A percentile compares a stretch with the other conserved stretches of the same genome.
phyloP scores from a whole-genome alignment of 2,329 filamentous ascomycete genomes.

The Pseudogymnoascus sp. region DNA sequence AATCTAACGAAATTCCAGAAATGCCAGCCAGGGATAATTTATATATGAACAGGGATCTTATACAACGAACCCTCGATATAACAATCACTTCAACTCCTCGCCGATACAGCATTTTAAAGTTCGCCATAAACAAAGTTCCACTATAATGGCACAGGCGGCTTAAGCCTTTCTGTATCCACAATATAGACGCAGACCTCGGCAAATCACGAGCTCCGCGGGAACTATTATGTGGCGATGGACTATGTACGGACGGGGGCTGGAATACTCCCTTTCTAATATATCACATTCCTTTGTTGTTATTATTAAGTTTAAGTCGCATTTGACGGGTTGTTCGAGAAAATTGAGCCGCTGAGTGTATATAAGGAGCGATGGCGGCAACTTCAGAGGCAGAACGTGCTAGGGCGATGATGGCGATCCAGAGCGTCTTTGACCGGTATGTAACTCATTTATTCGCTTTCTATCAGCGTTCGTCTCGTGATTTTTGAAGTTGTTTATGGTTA shows the following conservation, averaged over 20 bases:
- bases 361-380: background rate
- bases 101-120: background rate
- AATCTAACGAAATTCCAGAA: background rate
- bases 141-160: background rate
- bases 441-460: background rate
- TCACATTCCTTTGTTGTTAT: background rate
- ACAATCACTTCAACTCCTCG: background rate
- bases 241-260: background rate
- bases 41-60: background rate
- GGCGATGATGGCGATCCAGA: constrained; percentile 23
- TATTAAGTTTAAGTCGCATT: background rate
- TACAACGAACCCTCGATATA: background rate
- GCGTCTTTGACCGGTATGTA: constrained; percentile 25
- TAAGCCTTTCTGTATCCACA: background rate
- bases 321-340: background rate
- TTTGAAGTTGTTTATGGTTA: background rate
- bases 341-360: background rate
- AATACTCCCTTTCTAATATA: background rate
- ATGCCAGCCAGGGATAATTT: background rate
- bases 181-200: constrained; percentile 1
- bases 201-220: background rate
- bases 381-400: constrained; percentile 13
- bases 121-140: background rate
- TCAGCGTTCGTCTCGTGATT: background rate
- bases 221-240: background rate